Base-by-base conservation (phyloP, 192 early-diverging fungal species). In the Entomortierella lignicola region DNA sequence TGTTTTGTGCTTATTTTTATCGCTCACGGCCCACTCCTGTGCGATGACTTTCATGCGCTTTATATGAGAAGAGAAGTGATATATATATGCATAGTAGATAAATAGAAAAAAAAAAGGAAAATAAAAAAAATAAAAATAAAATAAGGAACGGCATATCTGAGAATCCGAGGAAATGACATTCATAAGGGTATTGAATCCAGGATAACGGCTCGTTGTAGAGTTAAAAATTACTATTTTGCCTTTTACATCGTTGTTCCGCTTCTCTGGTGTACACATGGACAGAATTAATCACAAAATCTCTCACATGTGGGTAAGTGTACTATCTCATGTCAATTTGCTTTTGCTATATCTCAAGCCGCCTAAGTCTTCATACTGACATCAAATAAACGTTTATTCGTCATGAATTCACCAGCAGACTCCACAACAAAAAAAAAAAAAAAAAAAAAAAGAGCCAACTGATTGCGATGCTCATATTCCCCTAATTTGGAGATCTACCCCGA, bases 21-120 rank as follows among this genome's bases (percentile, higher is more conserved):
- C 72, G n/a, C 65, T 68, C 11, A 77, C 60, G 8, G 66, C 65
- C 72, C 72, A 77, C 41, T 67, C 72, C 21, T 77, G 65, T 7
- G 65, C 64, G 20, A 77, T 77, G 5, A 31, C 21, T 55, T 77
- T 67, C 72, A 77, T 77, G n/a, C 72, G 65, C 72, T 77, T 32
- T 31, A 10, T 31, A 18, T 63, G 18, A 2, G 48, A 43, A 27
- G 27, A 48, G 23, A 39, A 13, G 26, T 30, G 21, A 29, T 25
- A 23, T 15, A 55, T 18, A 21, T 6, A 55, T 18, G 54, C 29
- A 58, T 32, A 39, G 20, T 13, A 58, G 31, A 39, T 37, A 39
- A 58, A 58, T 55, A 55, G 31, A 34, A 55, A 58, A 26, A 52
- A 51, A 69, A 23, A 21, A n/a, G 52, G 60, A 60, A 41, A 23